Conservation (phyloP, 164 flowering plant species). For the Vitis labrusca region DNA sequence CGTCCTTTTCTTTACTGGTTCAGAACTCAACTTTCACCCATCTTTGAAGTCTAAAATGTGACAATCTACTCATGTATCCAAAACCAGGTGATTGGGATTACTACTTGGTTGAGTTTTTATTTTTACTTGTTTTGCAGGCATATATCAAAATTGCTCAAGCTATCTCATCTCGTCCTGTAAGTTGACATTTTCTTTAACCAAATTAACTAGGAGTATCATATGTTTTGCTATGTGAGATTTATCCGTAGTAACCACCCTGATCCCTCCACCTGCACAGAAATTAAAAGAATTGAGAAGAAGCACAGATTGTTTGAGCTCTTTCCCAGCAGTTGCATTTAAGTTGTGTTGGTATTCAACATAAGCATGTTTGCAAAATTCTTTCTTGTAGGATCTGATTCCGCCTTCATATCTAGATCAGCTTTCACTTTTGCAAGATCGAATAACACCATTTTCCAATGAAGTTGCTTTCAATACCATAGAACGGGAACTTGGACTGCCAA, state of each 20-base stretch:
- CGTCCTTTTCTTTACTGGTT: too few relatives aligned
- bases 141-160: slow-evolving; percentile 97
- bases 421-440: slow-evolving; percentile 89
- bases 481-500: slow-evolving; percentile 71
- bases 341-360: not conserved
- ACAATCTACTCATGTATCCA: too few relatives aligned
- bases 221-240: not conserved
- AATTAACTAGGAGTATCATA: not conserved
- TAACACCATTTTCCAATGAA: slow-evolving; percentile 81
- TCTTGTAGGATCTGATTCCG: slow-evolving; percentile 84
- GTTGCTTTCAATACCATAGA: slow-evolving; percentile 81
- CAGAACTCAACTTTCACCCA: not conserved
- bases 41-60: not conserved
- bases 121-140: slow-evolving; percentile 54
- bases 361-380: not conserved
- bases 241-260: too few relatives aligned
- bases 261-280: not conserved
- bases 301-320: not conserved
- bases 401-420: slow-evolving; percentile 88
- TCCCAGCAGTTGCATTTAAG: not conserved
- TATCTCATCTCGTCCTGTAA: slow-evolving; percentile 89
- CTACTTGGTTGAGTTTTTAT: not conserved
- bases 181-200: slow-evolving; percentile 22
- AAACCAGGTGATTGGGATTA: too few relatives aligned
- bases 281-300: not conserved